Base-by-base conservation (phyloP, 108 stramenopile genomes). In the Cyclotella choctawhatcheeana region DNA sequence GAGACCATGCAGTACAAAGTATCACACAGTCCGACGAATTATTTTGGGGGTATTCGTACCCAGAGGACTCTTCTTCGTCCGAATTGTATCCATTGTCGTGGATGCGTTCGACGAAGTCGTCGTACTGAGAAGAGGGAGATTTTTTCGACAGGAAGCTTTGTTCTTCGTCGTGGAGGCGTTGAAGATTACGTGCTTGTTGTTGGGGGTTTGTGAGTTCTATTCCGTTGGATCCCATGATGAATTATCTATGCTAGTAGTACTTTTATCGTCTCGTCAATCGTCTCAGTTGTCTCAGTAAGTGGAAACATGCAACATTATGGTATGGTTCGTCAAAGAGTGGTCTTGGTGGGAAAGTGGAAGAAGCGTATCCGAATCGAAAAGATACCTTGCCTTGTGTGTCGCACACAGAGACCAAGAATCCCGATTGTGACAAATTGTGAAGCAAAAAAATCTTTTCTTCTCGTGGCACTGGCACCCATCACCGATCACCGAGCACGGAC, bases 151-250 rank as follows among this genome's bases (percentile, higher is more conserved):
- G 44, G 44, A 64, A 64, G 26, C 31, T 34, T 47, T 64, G 63
- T 29, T 47, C 44, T 64, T 64, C 63, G 44, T 64, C 63, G 43
- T 47, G 63, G 16, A 47, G 37, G n/a, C 45, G 63, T 18, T 64
- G 63, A 4, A 44, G 44, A 1, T 47, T 29, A 44, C 30, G 63
- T 0, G 44, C 44, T 64, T 64, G 63, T 17, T 64, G 4, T 60
- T 60, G 43, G 7, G 63, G 29, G 47, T 64, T 47, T 5, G 63
- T 21, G 27, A 64, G 63, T 47, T 64, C 45, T 30, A 64, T 64
- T 60, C 4, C 33, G 8, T 35, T 1, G 5, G 59, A 47, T 5
- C 8, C 59, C 21, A 40, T 35, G 14, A 21, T 60, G 14, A 6
- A 3, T 12, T 6, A 6, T 40, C 37, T 40, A 12, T 40, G 37